Evolutionary conservation across 768 basidiomycete species (phyloP), one percentile per base, ranked within the genome.

Genomic region (Macrolepiota albuminosa): DNA sequence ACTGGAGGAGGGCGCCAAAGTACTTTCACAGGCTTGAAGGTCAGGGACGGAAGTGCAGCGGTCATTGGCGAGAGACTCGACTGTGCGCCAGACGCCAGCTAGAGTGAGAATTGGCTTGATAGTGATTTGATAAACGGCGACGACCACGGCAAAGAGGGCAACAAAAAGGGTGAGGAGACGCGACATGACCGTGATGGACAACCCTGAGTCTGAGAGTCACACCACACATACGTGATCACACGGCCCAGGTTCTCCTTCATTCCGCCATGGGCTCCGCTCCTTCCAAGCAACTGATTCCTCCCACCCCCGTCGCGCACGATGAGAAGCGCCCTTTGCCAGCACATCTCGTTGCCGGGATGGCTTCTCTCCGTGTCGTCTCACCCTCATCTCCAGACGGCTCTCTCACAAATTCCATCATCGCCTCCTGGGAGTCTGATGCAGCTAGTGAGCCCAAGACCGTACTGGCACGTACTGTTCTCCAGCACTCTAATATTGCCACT

Each of bases 381-480:
- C 80, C 86, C 0, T 62, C 75, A 34, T 89, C 91, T 3, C 64
- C 72, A 43, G 78, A 85, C 64, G 91, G 91, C 33, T 74, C 87
- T 39, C 73, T 93, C 54, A 80, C 85, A 47, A 70, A 82, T 33
- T 70, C 76, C 50, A 85, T 83, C 63, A 67, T 93, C 46, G 73
- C 79, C 4, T 72, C 78, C n/a, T 93, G 91, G 91, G 91, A 93
- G 72, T 70, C 75, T 1, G 69, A 76, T 4, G 81, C 83, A 11
- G 69, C 79, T 4, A 66, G 76, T 6, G 76, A 87, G 63, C 76
- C 87, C 21, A 91, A 88, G 76, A 72, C 80, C 2, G 80, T 83
- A 68, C 84, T 94, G 26, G 87, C 89, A n/a, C 84, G 92, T 57
- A 88, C 87, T 37, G 81, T 93, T 66, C 77, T 93, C 31, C 75